phyloP scores from a whole-genome alignment of 257 asterid species.

The Solanum virginianum region DNA sequence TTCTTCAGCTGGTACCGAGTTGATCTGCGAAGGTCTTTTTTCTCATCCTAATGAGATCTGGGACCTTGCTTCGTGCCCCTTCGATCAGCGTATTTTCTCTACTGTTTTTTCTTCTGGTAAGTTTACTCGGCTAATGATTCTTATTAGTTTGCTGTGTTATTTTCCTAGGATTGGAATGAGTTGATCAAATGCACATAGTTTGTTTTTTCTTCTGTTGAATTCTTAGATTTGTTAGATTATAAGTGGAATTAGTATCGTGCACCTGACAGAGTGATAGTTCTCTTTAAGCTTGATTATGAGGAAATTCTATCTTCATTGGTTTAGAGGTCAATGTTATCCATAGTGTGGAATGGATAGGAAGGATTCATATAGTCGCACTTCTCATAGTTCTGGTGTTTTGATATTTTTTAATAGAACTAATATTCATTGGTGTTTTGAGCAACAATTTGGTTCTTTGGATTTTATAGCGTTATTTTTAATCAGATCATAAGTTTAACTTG shows the following conservation, averaged over 20 bases:
- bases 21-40: slow-evolving; percentile 91
- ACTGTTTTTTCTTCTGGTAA: slow-evolving; percentile 84
- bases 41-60: slow-evolving; percentile 90
- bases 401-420: background rate
- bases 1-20: slow-evolving; percentile 59
- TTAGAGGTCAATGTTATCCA: background rate
- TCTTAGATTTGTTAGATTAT: background rate
- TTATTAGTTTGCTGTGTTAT: background rate
- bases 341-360: background rate
- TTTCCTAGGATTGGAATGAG: background rate
- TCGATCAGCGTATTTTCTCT: slow-evolving; percentile 88
- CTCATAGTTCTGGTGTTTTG: background rate
- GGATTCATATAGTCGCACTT: background rate
- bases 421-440: background rate
- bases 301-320: background rate
- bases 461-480: background rate
- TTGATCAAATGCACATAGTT: background rate
- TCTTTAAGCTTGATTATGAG: background rate
- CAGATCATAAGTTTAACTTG: background rate
- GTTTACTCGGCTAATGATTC: background rate
- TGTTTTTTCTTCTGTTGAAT: background rate
- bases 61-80: slow-evolving; percentile 95
- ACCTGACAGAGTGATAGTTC: background rate
- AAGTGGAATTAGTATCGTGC: background rate
- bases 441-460: background rate